Base-by-base conservation (phyloP, 2,329 filamentous ascomycete genomes). In the Madurella fahalii region DNA sequence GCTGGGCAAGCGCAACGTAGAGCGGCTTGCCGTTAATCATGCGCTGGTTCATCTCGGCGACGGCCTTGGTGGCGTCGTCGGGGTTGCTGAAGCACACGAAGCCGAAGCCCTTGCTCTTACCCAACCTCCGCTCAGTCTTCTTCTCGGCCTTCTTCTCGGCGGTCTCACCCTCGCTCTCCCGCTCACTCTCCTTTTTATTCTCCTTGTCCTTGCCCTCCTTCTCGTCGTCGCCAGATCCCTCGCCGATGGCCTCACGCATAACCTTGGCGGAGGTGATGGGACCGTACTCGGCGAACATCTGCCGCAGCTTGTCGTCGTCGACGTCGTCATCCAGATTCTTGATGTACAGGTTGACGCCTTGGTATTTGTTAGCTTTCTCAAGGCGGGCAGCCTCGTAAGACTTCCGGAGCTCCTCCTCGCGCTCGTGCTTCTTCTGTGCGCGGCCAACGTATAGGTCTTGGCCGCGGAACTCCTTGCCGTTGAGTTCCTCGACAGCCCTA, bases 11-110 rank as follows among this genome's bases (percentile, higher is more conserved):
- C 66, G 94, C 94, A 68, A 99, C 94, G 71, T 99, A 99, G 58
- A 99, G 82, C 54, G 94, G 94, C 85, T 99, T 99, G 78, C 83
- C 84, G 73, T 92, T 88, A 65, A 97, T 82, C 94, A 99, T 99
- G 75, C 94, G 91, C 82, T 97, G 93, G 82, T 99, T 99, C 90
- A 97, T 96, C 76, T 99, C 94, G 58, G 92, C 91, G 62, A 99
- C 93, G 62, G 94, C 94, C 85, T 97, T 97, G 77, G 93, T 96
- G 63, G 94, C 94, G 74, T 99, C 94, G 68, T 99, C 94, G 58
- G 94, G 92, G 82, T 95, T 97, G 83, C 89, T 94, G 81, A 99
- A 99, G 88, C 94, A 99, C 70, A 99, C 94, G 74, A 99, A 99
- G 67, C 94, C 94, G 72, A 99, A 99, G 72, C 94, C 94, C 83